Evolutionary conservation across 2,329 filamentous ascomycete genomes (phyloP), one percentile per base, ranked within the genome.

Genomic region (Podosphaera aphanis): DNA sequence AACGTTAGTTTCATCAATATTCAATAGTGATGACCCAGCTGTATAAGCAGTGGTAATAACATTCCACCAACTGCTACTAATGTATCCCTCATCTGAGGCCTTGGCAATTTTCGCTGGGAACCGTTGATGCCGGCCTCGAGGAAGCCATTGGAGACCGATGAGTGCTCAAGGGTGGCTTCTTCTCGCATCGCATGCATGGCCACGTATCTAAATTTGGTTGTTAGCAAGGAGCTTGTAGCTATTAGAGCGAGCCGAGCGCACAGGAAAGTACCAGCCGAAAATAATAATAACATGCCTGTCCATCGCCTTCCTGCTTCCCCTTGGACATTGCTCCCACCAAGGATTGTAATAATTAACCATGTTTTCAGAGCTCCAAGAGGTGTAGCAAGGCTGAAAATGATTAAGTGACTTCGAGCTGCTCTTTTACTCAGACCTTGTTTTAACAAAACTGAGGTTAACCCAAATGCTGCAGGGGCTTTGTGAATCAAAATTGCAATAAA

Each of bases 141-240:
- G 56, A 73, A 74, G 44, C 74, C 69, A 50, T 77, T 75, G 31
- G 62, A 57, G 4, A 59, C 56, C 0, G 61, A 55, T 44, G 65
- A 51, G 47, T 71, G 65, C n/a, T 64, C 61, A 25, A 69, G 63
- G 1, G 63, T 59, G 7, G 62, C 61, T 44, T 77, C 73, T 56
- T 93, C 86, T 59, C 92, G 83, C 84, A 95, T 93, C 0, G 86
- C 85, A 59, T 98, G 90, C 86, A 95, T 94, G 1, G 90, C 90
- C 38, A 98, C 90, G 57, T 95, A 93, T 55, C 84, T 92, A 51
- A 13, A 43, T 8, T 33, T 33, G 15, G 13, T 33, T 7, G 29
- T 33, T 33, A 33, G 29, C 29, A 47, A 15, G 18, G 19, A 43
- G 8, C 21, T 44, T 16, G 43, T 45, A 44, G 7, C 2, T 5